Percentiles rank a stretch among this genome's conserved stretches.
Evolutionary conservation across 2,329 filamentous ascomycete genomes (phyloP).

Genomic region (Leptographium wingfieldii): DNA sequence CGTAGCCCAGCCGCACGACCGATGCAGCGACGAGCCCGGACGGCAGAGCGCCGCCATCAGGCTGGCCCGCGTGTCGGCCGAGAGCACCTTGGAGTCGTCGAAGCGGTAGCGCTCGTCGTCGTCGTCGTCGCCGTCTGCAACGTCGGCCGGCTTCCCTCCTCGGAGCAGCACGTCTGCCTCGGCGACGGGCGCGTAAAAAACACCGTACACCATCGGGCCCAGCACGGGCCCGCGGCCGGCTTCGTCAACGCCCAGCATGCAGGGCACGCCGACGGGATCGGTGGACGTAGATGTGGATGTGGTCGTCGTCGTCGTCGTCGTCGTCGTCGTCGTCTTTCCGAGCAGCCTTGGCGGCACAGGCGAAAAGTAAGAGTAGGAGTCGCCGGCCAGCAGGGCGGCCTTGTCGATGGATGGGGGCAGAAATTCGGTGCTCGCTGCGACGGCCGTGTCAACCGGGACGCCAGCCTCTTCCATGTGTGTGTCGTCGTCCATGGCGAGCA

Average conservation of each 20-base stretch:
- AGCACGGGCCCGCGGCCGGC: slow-evolving; percentile 90
- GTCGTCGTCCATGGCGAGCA: slow-evolving; percentile 15
- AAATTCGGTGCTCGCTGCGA: slow-evolving; percentile 28
- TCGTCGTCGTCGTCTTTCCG: background rate
- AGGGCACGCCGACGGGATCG: slow-evolving; percentile 33
- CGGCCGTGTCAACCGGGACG: slow-evolving; percentile 16
- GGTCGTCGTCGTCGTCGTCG: too few relatives aligned
- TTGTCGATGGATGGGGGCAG: slow-evolving; percentile 57
- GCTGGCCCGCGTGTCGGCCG: slow-evolving; percentile 59
- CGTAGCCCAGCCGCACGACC: slow-evolving; percentile 69
- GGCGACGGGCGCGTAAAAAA: slow-evolving; percentile 63
- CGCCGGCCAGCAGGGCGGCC: slow-evolving; percentile 44
- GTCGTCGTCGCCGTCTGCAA: background rate
- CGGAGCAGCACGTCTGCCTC: slow-evolving; percentile 63
- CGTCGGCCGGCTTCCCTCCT: slow-evolving; percentile 4
- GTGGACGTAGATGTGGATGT: background rate
- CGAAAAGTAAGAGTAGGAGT: slow-evolving; percentile 61
- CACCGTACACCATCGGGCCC: slow-evolving; percentile 61
- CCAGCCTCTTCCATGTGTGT: slow-evolving; percentile 23
- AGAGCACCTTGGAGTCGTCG: slow-evolving; percentile 90
- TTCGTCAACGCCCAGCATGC: slow-evolving; percentile 83
- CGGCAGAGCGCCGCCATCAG: slow-evolving; percentile 63
- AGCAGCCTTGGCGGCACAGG: slow-evolving; percentile 49
- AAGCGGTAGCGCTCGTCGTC: slow-evolving; percentile 59
- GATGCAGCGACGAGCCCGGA: slow-evolving; percentile 30